phyloP scores from a whole-genome alignment of 1,284 basidiomycete genomes.

The Ceratobasidium papillatum region DNA sequence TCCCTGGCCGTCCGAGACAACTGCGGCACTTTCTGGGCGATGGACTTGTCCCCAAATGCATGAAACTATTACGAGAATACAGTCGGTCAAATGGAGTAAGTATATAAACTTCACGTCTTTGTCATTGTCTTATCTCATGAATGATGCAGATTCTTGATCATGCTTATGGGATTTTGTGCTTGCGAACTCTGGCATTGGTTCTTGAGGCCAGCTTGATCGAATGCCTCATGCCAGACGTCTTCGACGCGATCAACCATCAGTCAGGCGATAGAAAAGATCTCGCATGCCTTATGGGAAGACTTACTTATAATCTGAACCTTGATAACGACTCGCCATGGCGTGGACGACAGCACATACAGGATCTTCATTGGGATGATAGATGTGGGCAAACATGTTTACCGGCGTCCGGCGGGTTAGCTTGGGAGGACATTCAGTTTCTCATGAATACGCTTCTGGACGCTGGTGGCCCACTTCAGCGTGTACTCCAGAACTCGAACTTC shows the following conservation, averaged over 20 bases:
- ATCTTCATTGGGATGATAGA: neutral
- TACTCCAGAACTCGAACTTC: neutral
- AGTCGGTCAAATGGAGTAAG: neutral
- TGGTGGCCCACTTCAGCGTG: neutral
- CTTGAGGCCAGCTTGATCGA: neutral
- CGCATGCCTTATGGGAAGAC: neutral
- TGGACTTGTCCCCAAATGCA: neutral
- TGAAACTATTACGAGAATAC: neutral
- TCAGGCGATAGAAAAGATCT: neutral
- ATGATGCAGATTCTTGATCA: neutral
- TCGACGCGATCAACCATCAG: neutral
- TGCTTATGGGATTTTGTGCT: neutral
- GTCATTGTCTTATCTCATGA: neutral
- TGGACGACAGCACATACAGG: neutral
- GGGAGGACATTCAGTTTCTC: neutral
- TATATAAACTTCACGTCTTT: neutral
- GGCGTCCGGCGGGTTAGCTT: neutral
- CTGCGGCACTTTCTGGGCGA: neutral
- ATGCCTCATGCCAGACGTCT: neutral
- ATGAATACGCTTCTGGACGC: neutral
- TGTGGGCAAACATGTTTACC: neutral
- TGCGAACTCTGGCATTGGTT: neutral
- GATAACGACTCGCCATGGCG: neutral
- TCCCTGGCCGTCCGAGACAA: neutral
- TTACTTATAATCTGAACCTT: neutral